Evolutionary conservation across 371 early-diverging fungal genomes (phyloP).

Genomic region (Mortierella sp.): DNA sequence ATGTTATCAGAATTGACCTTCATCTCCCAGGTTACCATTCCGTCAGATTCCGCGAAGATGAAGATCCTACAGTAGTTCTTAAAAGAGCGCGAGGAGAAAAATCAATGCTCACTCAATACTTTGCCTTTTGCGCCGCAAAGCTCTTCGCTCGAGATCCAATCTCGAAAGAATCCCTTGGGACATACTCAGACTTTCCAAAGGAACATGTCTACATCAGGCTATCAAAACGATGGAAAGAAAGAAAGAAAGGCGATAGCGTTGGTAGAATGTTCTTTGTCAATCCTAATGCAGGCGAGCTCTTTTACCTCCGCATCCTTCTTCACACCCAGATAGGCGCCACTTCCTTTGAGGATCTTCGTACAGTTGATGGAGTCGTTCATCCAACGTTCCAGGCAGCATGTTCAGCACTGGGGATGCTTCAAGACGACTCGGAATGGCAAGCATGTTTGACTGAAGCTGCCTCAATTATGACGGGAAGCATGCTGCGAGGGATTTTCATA

Average conservation of each 20-base stretch:
- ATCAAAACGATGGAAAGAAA: neutral
- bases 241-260: conserved; percentile 2
- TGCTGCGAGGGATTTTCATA: conserved; percentile 31
- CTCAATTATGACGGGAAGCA: neutral
- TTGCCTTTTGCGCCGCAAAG: conserved; percentile 13
- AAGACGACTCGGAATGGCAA: conserved; percentile 26
- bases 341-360: conserved; percentile 20
- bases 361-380: conserved; percentile 8
- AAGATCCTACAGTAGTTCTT: conserved; percentile 13
- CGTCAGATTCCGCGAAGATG: conserved; percentile 21
- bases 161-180: neutral
- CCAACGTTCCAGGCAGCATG: conserved; percentile 21
- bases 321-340: conserved; percentile 15
- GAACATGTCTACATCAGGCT: conserved; percentile 6
- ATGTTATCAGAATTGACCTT: conserved; percentile 21
- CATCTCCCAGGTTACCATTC: conserved; percentile 32
- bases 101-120: conserved; percentile 28
- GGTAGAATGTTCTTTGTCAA: conserved; percentile 33
- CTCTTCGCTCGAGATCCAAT: conserved; percentile 23
- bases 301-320: conserved; percentile 26
- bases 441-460: conserved; percentile 30
- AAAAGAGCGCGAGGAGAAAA: conserved; percentile 8
- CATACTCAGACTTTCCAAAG: too few species aligned
- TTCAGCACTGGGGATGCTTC: conserved; percentile 13
- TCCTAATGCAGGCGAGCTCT: conserved; percentile 34